phyloP scores from a whole-genome alignment of 139 green algal genomes.

The Coccomyxa sp. region DNA sequence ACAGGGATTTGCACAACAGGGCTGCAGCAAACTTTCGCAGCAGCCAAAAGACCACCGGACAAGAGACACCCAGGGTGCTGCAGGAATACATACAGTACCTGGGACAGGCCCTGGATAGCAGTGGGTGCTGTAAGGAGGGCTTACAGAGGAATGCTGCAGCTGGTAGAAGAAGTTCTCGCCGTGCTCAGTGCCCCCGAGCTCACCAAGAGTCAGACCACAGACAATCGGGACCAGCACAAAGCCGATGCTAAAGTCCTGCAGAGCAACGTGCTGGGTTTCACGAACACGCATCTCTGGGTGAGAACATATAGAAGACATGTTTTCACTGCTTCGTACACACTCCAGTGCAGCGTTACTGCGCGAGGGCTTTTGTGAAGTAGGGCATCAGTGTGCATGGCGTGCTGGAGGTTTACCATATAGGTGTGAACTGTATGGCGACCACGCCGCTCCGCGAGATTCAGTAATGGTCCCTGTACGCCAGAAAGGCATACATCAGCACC shows the following conservation, averaged over 20 bases:
- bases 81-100: too few species aligned
- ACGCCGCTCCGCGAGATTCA: slow-evolving; percentile 13
- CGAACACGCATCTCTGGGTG: too few species aligned
- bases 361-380: not conserved
- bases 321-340: too few species aligned
- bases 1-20: too few species aligned
- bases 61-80: too few species aligned
- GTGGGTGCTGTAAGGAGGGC: not conserved
- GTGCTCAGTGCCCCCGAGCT: slow-evolving; percentile 5
- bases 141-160: not conserved
- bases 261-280: not conserved
- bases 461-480: slow-evolving; percentile 6
- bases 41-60: too few species aligned
- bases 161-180: slow-evolving; percentile 4
- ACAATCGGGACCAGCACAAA: slow-evolving; percentile 10
- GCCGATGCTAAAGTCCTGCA: slow-evolving; percentile 9
- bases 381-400: not conserved
- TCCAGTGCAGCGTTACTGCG: too few species aligned
- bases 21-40: too few species aligned
- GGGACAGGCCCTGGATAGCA: not conserved
- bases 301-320: too few species aligned
- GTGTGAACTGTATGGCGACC: slow-evolving; percentile 13
- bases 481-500: not conserved
- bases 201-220: slow-evolving; percentile 9
- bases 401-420: not conserved